Evolutionary conservation across 164 flowering plant species (phyloP), one percentile per base, ranked within the genome.

Genomic region (Taxillus chinensis): DNA sequence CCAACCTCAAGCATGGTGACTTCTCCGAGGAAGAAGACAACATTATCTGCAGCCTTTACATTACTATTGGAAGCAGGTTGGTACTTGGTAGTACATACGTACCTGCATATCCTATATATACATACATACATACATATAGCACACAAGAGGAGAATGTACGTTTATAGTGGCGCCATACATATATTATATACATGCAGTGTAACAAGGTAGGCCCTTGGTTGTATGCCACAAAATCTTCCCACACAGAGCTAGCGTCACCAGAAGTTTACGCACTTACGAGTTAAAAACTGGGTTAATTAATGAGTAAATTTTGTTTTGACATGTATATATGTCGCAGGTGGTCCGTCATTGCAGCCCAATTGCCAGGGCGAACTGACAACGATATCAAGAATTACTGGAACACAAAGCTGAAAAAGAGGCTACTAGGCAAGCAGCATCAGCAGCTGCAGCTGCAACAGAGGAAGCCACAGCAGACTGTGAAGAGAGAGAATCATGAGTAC

Each of bases 321-420:
- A 39, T 59, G 13, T 37, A 40, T 48, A 5, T 15, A 16, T 45
- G 56, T 12, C 46, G 60, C 61, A 89, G 96, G 72, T 89, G 96
- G 96, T 89, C 96, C 12, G 81, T 86, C 6, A 89, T 89, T 7
- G 96, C 96, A 3, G 86, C 90, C 3, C 96, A 86, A 63, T 69
- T 89, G 57, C 96, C 96, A 0, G 96, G 96, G 54, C 62, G 96
- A 56, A 89, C 96, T 0, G 96, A 89, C 59, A 89, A 89, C 14
- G 96, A 89, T 63, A 83, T 89, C 39, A 89, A 89, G 79, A 89
- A 89, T 73, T 86, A 89, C 63, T 89, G 96, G 96, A 89, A 89
- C 78, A 89, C 96, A 17, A 86, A 79, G 75, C 69, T 89, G 70
- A 89, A 89, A 82, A 89, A 86, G 79, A 86, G 86, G 78, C 82